Conservation (phyloP, 768 basidiomycete species). For the Astraeus odoratus region DNA sequence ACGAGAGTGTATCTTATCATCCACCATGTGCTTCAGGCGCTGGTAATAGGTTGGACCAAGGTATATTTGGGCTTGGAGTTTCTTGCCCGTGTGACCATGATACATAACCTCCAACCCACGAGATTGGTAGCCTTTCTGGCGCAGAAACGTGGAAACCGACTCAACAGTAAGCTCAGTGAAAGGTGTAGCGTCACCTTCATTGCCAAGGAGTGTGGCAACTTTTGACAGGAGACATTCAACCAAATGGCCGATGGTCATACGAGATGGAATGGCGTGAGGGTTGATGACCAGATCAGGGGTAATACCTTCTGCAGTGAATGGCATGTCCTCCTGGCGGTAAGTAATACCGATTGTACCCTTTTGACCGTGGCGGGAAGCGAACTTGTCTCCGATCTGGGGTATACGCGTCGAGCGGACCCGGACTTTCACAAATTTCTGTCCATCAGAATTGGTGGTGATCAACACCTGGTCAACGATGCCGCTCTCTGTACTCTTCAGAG, state of each 20-base stretch:
- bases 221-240: conserved; percentile 97
- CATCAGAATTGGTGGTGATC: conserved; percentile 93
- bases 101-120: conserved; percentile 98
- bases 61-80: conserved; percentile 96
- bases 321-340: conserved; percentile 99
- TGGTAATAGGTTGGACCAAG: conserved; percentile 99
- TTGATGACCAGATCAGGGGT: conserved; percentile 98
- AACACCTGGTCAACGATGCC: conserved; percentile 97
- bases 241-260: conserved; percentile 99
- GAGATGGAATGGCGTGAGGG: conserved; percentile 98
- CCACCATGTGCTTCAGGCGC: conserved; percentile 98
- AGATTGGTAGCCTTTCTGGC: conserved; percentile 90
- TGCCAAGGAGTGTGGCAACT: conserved; percentile 91
- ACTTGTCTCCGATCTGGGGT: conserved; percentile 98
- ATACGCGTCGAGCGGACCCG: conserved; percentile 93
- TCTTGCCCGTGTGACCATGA: conserved; percentile 97
- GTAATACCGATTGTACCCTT: conserved; percentile 99
- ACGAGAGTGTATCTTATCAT: conserved; percentile 98
- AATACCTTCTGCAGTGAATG: conserved; percentile 95
- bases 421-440: conserved; percentile 97
- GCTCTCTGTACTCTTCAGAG: conserved; percentile 95
- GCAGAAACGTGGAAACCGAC: conserved; percentile 88
- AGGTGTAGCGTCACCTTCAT: conserved; percentile 97
- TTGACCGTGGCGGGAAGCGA: conserved; percentile 98
- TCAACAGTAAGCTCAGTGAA: conserved; percentile 98